Base-by-base conservation (phyloP, 805 yeast species). In the Limtongozyma cylindracea region DNA sequence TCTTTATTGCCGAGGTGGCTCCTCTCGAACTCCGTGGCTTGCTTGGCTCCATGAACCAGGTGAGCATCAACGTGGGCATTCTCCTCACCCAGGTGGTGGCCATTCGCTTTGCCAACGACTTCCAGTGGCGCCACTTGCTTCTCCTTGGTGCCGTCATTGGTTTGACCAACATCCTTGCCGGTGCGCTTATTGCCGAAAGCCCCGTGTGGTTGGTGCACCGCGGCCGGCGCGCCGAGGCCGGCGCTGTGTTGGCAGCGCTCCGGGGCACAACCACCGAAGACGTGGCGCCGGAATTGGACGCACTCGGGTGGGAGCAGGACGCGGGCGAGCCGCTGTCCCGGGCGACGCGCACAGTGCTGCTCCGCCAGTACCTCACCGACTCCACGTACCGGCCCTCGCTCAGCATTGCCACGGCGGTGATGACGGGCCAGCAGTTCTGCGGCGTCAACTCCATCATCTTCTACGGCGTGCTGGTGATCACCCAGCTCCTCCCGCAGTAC, bases 361-460 rank as follows among this genome's bases (percentile, higher is more conserved):
- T 51, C 18, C 32, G 27, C 14, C 37, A 35, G 8, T 80, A 76
- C 37, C 30, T 72, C 20, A 49, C 51, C 1, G 45, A 53, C 10
- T 45, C 61, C 0, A 52, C 43, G 20, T 78, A 60, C 43, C 40
- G 46, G 16, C 60, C 59, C 23, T 66, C 88, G 4, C 51, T 68
- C 21, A 34, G 58, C 11, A 71, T 68, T 1, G 73, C 80, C 7
- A 62, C 80, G 0, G 62, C 71, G 3, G 56, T 78, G 10, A 60
- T 82, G 53, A 47, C 69, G 11, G 70, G 82, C 10, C 98, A 88
- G 47, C 98, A 88, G 41, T 62, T 84, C 26, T 67, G 78, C 33
- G 98, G 98, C 16, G 76, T 88, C 38, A 88, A 88, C 41, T 66
- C 93, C 2, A 78, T 88, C 27, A 65, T 88, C 11, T 77, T 84